These are phyloP conservation scores for Phytopythium kandeliae DNA, from an alignment of 352 stramenopile genomes.

Conservation along the genomic window DNA sequence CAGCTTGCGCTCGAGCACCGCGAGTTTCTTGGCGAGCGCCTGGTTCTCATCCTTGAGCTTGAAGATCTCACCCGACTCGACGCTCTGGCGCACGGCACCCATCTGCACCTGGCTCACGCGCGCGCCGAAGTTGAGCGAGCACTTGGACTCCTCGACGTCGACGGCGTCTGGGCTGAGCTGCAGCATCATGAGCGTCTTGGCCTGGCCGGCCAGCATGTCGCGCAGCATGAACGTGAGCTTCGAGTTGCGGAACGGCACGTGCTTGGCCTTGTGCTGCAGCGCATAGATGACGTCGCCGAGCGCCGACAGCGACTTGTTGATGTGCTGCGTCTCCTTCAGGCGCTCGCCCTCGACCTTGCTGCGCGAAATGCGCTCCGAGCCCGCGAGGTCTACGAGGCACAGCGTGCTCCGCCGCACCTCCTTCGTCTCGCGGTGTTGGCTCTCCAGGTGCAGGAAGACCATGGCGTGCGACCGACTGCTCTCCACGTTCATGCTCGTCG, in stretches of 20 bases:
- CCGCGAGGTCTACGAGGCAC: slow-evolving; percentile 97
- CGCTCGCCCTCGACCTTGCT: slow-evolving; percentile 79
- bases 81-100: slow-evolving; percentile 71
- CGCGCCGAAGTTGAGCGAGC: slow-evolving; percentile 86
- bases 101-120: slow-evolving; percentile 89
- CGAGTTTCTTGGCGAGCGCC: slow-evolving; percentile 28
- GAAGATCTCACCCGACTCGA: slow-evolving; percentile 73
- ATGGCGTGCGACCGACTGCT: slow-evolving; percentile 84
- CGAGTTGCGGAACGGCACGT: slow-evolving; percentile 94
- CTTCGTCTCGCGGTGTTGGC: slow-evolving; percentile 58
- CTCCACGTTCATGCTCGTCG: slow-evolving; percentile 84
- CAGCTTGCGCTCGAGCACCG: slow-evolving; percentile 23
- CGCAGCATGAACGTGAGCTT: slow-evolving; percentile 94
- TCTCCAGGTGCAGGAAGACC: slow-evolving; percentile 73
- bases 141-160: slow-evolving; percentile 86
- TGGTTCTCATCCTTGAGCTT: slow-evolving; percentile 66
- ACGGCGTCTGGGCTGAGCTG: slow-evolving; percentile 78
- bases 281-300: slow-evolving; percentile 97
- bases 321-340: slow-evolving; percentile 96
- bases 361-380: slow-evolving; percentile 92
- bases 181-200: slow-evolving; percentile 92
- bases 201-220: slow-evolving; percentile 87
- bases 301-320: slow-evolving; percentile 97
- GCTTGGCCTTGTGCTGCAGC: slow-evolving; percentile 88
- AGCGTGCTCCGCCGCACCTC: slow-evolving; percentile 85